These are phyloP conservation scores for Irpex sp. DNA, from an alignment of 1,284 basidiomycete species.

Conservation along the genomic window DNA sequence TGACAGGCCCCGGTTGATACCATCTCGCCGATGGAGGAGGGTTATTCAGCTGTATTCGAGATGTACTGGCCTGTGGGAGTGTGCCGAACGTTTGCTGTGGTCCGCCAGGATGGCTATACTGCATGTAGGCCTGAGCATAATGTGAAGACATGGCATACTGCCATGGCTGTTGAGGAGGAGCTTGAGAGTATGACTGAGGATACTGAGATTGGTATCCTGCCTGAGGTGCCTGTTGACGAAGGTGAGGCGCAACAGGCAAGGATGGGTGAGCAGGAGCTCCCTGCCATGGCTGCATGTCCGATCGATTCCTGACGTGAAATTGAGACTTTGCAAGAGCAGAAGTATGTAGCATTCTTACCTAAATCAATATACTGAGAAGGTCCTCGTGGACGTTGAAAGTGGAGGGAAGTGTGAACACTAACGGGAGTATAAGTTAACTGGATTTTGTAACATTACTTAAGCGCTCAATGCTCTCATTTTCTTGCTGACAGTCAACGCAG, in stretches of 20 bases:
- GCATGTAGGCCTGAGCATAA: constrained; percentile 60
- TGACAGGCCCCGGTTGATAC: constrained; percentile 58
- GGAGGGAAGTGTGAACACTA: too few species aligned
- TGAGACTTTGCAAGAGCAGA: background rate
- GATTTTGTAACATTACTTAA: too few species aligned
- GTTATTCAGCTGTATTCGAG: background rate
- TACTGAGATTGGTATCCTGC: background rate
- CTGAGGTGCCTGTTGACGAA: background rate
- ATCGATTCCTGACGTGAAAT: too few species aligned
- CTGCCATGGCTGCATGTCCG: constrained; percentile 10
- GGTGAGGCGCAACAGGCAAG: constrained; percentile 14
- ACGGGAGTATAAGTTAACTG: too few species aligned
- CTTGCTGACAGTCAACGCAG: too few species aligned
- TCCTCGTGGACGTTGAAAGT: too few species aligned
- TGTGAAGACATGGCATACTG: constrained; percentile 38
- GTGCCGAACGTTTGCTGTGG: constrained; percentile 32
- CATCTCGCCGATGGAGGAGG: constrained; percentile 32
- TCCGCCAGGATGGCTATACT: constrained; percentile 6
- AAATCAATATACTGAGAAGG: too few species aligned
- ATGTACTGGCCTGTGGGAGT: constrained; percentile 21
- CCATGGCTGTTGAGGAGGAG: constrained; percentile 9
- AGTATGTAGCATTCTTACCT: too few species aligned
- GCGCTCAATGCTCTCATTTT: too few species aligned
- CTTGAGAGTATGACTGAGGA: constrained; percentile 34
- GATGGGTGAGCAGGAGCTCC: constrained; percentile 15